Base-by-base conservation (phyloP, 2,329 filamentous ascomycete species). In the Exophiala sideris region DNA sequence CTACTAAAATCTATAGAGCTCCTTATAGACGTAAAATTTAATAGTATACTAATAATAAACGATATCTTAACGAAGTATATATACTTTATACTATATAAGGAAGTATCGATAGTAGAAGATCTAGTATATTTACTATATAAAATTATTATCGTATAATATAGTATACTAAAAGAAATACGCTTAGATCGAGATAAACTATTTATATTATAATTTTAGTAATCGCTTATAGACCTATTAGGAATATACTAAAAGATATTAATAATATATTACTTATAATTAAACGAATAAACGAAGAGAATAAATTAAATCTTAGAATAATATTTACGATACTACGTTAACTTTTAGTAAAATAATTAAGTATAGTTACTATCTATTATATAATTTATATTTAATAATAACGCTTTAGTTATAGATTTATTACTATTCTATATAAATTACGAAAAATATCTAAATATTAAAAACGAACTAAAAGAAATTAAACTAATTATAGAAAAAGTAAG, bases 261-360 rank as follows among this genome's bases (percentile, higher is more conserved):
- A 42, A 12, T 24, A 12, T 59, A 50, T 20, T 48, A 60, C 32
- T 35, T 38, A 42, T 50, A 60, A 41, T 54, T 36, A n/a, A 21
- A 57, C 45, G 24, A 44, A 24, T 54, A 55, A 44, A 61, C 33
- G 18, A 33, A 59, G 54, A 35, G 39, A 38, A 59, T 50, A 50
- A 62, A 61, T 20, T 57, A 57, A 36, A 57, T 38, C 8, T 7
- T 59, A 20, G n/a, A 61, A 51, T 35, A 52, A 45, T 61, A 61
- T 34, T 42, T 61, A 42, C 11, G 42, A 24, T 39, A 33, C 6
- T 61, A 61, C 45, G 39, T 57, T 47, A 59, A 59, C 42, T 52
- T 56, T 48, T 2, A 42, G 24, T 59, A 60, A 50, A 20, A 54
- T 50, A 54, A 56, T 42, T 62, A 54, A 20, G 12, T 41, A 3